phyloP scores from a whole-genome alignment of 2,329 filamentous ascomycete genomes.

The Periglandula ipomoeae region DNA sequence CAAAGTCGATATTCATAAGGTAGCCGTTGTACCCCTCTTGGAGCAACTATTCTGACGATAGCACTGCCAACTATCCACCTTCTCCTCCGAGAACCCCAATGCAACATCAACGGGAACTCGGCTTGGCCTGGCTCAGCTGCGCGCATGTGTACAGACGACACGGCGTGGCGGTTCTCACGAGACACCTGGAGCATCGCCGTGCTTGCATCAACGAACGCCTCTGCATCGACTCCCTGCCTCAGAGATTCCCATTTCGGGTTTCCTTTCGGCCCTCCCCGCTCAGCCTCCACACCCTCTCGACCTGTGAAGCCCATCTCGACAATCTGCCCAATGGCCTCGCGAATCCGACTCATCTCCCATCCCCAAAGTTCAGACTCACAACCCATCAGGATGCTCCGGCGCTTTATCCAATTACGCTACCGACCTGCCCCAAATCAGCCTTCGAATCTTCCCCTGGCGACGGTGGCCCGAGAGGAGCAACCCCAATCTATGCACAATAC shows the following conservation, averaged over 20 bases:
- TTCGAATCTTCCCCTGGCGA: not conserved
- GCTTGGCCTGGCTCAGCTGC: too few relatives aligned
- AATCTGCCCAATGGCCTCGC: not conserved
- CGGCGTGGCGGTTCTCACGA: too few relatives aligned
- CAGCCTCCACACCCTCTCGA: not conserved
- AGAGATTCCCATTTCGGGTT: not conserved
- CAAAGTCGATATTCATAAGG: too few relatives aligned
- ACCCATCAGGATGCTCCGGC: not conserved
- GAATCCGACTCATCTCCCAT: not conserved
- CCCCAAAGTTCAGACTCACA: not conserved
- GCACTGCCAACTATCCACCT: not conserved
- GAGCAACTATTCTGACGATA: not conserved
- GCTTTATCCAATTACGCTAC: not conserved
- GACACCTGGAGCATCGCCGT: too few relatives aligned
- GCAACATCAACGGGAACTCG: not conserved
- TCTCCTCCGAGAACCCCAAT: not conserved
- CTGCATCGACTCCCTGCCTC: too few relatives aligned
- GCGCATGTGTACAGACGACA: too few relatives aligned
- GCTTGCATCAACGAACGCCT: not conserved
- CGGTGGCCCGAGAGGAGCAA: not conserved
- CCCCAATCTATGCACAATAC: not conserved
- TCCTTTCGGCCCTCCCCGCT: not conserved
- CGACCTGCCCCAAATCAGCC: not conserved
- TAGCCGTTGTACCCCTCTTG: too few relatives aligned
- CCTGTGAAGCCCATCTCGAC: not conserved